Evolutionary conservation across 768 basidiomycete genomes (phyloP).

Genomic region (Stropharia rugosoannulata): DNA sequence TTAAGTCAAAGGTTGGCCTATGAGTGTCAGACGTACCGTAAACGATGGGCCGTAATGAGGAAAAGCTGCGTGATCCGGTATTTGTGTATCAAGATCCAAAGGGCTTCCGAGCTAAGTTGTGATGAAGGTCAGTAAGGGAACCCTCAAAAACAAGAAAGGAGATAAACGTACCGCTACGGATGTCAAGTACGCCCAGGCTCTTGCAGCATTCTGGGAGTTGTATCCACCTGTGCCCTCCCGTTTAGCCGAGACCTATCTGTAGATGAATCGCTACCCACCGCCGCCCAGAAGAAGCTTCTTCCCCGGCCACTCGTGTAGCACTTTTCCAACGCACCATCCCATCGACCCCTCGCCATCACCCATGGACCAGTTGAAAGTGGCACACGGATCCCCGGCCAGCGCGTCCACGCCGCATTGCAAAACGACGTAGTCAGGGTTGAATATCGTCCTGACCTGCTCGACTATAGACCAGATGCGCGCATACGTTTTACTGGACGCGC

Average conservation of each 20-base stretch:
- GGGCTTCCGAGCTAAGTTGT: slow-evolving; percentile 49
- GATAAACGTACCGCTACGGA: slow-evolving; percentile 59
- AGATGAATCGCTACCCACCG: slow-evolving; percentile 37
- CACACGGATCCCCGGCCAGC: slow-evolving; percentile 80
- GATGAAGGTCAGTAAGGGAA: not conserved
- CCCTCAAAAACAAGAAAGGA: not conserved
- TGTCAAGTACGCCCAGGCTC: slow-evolving; percentile 85
- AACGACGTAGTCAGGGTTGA: slow-evolving; percentile 75
- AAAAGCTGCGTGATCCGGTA: slow-evolving; percentile 77
- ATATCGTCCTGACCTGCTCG: slow-evolving; percentile 57
- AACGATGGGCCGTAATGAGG: slow-evolving; percentile 80
- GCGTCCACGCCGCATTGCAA: slow-evolving; percentile 89
- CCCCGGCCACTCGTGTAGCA: slow-evolving; percentile 54
- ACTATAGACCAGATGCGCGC: slow-evolving; percentile 62
- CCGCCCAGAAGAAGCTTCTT: slow-evolving; percentile 76
- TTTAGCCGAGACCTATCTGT: slow-evolving; percentile 2
- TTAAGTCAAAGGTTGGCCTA: not conserved
- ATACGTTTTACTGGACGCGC: slow-evolving; percentile 67
- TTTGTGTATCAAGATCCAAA: slow-evolving; percentile 56
- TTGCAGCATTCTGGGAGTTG: slow-evolving; percentile 76
- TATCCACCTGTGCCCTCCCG: slow-evolving; percentile 68
- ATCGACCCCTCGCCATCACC: slow-evolving; percentile 57
- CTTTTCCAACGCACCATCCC: slow-evolving; percentile 61
- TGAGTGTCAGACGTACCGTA: slow-evolving; percentile 33
- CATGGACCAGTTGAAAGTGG: slow-evolving; percentile 71